Conservation (phyloP, 805 yeast species). For the Ogataea degrootiae region DNA sequence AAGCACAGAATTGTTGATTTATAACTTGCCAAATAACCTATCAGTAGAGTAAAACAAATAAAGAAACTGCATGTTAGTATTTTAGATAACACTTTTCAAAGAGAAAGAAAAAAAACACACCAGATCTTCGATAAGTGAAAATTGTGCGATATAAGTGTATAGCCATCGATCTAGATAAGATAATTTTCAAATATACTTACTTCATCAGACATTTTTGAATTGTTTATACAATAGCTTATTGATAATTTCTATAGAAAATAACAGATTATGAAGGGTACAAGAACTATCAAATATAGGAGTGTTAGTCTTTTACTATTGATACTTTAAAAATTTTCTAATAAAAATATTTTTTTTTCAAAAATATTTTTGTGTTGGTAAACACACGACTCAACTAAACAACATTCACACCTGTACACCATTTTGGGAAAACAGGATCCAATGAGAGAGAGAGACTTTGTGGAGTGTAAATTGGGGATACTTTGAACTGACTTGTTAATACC, state of each 20-base stretch:
- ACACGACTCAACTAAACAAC: too few relatives aligned
- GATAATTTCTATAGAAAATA: not conserved
- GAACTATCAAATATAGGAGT: not conserved
- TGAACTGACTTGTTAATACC: too few relatives aligned
- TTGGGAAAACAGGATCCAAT: too few relatives aligned
- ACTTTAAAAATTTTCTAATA: too few relatives aligned
- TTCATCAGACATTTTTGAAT: constrained; percentile 25
- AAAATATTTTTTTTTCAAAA: too few relatives aligned
- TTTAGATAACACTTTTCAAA: not conserved
- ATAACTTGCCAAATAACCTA: constrained; percentile 97
- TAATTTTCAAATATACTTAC: constrained; percentile 13
- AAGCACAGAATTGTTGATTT: constrained; percentile 93
- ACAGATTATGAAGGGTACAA: too few relatives aligned
- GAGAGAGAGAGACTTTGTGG: too few relatives aligned
- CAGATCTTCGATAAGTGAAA: not conserved
- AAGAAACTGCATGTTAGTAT: constrained; percentile 4
- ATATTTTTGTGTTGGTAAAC: too few relatives aligned
- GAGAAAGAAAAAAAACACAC: not conserved
- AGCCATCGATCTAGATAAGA: not conserved
- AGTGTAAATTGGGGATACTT: too few relatives aligned
- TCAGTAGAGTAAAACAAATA: constrained; percentile 6
- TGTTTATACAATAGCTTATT: not conserved
- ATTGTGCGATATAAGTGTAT: not conserved
- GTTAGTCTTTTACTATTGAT: not conserved
- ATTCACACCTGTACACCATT: too few relatives aligned